Evolutionary conservation across 1,284 basidiomycete genomes (phyloP).

Genomic region (Spongispora temasekensis): DNA sequence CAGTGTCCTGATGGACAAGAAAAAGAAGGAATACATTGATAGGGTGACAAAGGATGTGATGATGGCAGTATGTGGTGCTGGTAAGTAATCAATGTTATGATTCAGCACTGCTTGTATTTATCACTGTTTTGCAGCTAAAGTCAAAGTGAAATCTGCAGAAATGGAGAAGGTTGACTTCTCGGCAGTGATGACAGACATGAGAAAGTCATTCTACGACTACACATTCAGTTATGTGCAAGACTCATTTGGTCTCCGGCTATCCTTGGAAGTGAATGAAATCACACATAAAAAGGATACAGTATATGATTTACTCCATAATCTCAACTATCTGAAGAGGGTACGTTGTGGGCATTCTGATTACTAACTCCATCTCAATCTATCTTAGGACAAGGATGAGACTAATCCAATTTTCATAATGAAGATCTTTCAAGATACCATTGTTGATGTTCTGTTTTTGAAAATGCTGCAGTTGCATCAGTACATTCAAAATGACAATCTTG

Average conservation of each 20-base stretch:
- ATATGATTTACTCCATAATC: not conserved
- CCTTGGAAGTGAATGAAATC: not conserved
- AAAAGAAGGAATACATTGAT: not conserved
- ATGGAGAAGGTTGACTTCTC: not conserved
- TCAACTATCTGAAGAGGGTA: not conserved
- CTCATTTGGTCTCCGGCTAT: not conserved
- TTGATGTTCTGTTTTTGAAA: not conserved
- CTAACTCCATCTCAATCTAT: not conserved
- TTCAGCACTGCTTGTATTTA: not conserved
- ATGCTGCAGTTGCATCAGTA: not conserved
- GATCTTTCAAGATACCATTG: not conserved
- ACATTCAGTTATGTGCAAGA: not conserved
- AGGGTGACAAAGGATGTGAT: too few species aligned
- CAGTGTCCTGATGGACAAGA: not conserved
- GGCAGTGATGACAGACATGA: not conserved
- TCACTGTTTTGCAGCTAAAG: not conserved
- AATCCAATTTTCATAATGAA: not conserved
- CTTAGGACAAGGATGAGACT: not conserved
- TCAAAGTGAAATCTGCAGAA: not conserved
- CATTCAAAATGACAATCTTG: not conserved
- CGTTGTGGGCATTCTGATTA: not conserved
- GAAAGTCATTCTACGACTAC: not conserved
- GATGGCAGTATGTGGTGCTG: not conserved
- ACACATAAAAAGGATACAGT: not conserved
- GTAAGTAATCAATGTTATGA: not conserved